Evolutionary conservation across 2,329 filamentous ascomycete genomes (phyloP), one percentile per base, ranked within the genome.

Genomic region (Fusarium gaditjirri): DNA sequence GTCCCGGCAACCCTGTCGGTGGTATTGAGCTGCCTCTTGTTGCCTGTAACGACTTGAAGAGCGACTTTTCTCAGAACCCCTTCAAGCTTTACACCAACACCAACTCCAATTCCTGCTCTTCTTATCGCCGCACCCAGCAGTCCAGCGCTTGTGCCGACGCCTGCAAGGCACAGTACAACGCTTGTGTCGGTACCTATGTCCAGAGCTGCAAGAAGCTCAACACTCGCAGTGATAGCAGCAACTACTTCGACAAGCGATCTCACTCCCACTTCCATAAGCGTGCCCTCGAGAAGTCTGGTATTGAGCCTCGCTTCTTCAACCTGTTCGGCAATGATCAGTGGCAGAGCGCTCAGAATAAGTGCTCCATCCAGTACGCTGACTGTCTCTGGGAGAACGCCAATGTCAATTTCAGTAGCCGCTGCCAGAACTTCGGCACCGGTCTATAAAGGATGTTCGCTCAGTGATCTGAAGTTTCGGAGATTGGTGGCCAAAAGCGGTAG

Each of bases 1-100:
- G 88, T 3, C 90, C 91, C 4, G 88, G 91, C 39, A 90, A 83
- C 55, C 83, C 86, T 6, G 85, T 88, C 21, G 87, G 86, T 53
- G 83, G 81, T 65, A 88, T 89, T 58, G 79, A 81, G 27, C 79
- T 89, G 57, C 87, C 87, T 49, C 78, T 87, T 61, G 83, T 89
- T 36, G 85, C 84, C 29, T 89, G 87, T 82, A 89, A 88, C 78
- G 86, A 89, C 71, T 72, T 85, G 43, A 76, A 80, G 65, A 62
- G 68, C 12, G 84, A 88, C 68, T 85, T 81, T 72, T 69, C 72
- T 33, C 72, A 72, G 58, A 83, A 84, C 71, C 82, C 83, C 23
- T 88, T 87, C 81, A 89, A 89, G 82, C 80, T 86, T 42, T 89
- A 89, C 82, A 85, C 76, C 17, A 78, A 83, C 55, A 72, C 80